Conservation (phyloP, 345 rosid genomes). For the Syzygium aqueum region DNA sequence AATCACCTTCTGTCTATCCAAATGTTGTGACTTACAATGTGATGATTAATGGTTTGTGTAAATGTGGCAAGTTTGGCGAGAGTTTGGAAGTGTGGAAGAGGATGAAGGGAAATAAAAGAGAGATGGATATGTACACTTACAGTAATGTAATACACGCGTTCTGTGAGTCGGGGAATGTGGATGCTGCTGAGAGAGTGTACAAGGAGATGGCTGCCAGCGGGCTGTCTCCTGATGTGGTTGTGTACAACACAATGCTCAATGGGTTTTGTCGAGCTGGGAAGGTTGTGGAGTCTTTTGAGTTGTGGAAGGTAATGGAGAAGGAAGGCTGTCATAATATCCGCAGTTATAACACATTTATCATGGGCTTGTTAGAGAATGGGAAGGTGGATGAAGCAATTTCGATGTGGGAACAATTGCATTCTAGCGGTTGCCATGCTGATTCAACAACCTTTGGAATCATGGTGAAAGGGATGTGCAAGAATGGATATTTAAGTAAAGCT, state of each 20-base stretch:
- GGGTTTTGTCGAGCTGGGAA: constrained; percentile 60
- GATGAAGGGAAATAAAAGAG: constrained; percentile 57
- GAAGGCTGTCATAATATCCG: constrained; percentile 40
- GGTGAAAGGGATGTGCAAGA: constrained; percentile 75
- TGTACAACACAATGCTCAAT: constrained; percentile 67
- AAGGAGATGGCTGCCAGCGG: constrained; percentile 53
- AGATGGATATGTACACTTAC: constrained; percentile 56
- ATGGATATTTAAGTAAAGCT: constrained; percentile 67
- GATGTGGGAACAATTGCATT: constrained; percentile 51
- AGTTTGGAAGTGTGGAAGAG: constrained; percentile 69
- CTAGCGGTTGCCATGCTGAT: constrained; percentile 40
- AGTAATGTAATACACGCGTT: constrained; percentile 64
- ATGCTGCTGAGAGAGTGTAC: constrained; percentile 57
- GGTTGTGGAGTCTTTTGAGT: constrained; percentile 52
- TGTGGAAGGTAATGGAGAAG: constrained; percentile 73
- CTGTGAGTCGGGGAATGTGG: constrained; percentile 52
- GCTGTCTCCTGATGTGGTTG: constrained; percentile 47
- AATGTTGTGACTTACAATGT: constrained; percentile 72
- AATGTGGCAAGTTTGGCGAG: constrained; percentile 59
- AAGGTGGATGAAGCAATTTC: constrained; percentile 59
- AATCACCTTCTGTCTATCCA: constrained; percentile 45
- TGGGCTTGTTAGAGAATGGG: constrained; percentile 56
- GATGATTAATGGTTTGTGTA: constrained; percentile 78
- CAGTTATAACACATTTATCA: constrained; percentile 68
- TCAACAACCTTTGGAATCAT: constrained; percentile 53